Evolutionary conservation across 345 rosid genomes (phyloP), one percentile per base, ranked within the genome.

Genomic region (Microthlaspi erraticum): DNA sequence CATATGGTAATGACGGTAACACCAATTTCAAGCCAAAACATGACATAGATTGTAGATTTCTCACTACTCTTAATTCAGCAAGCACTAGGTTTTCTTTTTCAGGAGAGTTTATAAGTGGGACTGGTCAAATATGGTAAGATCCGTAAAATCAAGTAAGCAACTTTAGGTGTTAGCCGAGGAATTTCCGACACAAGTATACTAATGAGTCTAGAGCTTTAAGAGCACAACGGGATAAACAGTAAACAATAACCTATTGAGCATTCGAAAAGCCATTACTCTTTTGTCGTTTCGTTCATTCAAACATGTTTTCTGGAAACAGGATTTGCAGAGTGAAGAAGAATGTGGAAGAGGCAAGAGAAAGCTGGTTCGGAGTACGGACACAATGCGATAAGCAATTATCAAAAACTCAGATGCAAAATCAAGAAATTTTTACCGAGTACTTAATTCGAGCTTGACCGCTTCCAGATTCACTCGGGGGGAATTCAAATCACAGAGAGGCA

Each of bases 361-460:
- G 55, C 62, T 58, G 31, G 32, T 20, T 66, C 11, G 50, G 38
- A 58, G 3, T 23, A 2, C 29, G 29, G 29, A 26, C 0, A 26
- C 19, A 72, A 52, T 61, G 46, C 34, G 59, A 55, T 71, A 26
- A 26, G 29, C 29, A 19, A 56, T 29, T 29, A 44, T 46, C 6
- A 63, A 68, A 57, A 2, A 77, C 73, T 37, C 78, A 84, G 62
- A 66, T 64, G 70, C 74, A 69, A 54, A 76, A 77, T 51, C 56
- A 74, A 60, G 39, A 77, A 43, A 63, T 7, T 11, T 41, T 60
- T 42, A 48, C 20, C 17, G 43, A 66, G 70, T 72, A 84, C 86
- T 85, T 82, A 80, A 78, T 80, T 23, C 23, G 66, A 74, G 56
- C 76, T 63, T 71, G 66, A 70, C 53, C 14, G 51, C 79, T 81